These are phyloP conservation scores for Trametopsis cervina DNA, from an alignment of 768 basidiomycete species.

Conservation along the genomic window DNA sequence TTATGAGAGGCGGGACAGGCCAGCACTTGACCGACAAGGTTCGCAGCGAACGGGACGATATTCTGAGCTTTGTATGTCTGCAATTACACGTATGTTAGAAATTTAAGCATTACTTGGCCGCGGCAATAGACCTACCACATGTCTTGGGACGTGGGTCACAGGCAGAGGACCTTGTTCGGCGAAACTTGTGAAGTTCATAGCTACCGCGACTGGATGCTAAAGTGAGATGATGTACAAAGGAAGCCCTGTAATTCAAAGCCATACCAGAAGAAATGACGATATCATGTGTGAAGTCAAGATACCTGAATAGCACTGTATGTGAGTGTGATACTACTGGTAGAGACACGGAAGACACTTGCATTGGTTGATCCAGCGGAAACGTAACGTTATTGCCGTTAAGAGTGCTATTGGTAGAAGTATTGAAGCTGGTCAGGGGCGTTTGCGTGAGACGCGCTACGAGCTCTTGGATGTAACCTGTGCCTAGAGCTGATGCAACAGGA, in stretches of 20 bases:
- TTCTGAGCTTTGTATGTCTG: slow-evolving; percentile 32
- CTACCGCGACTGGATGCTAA: slow-evolving; percentile 52
- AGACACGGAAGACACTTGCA: slow-evolving; percentile 21
- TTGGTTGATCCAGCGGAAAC: slow-evolving; percentile 60
- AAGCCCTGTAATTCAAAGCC: too few species aligned
- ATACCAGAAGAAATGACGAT: slow-evolving; percentile 81
- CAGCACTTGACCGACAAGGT: slow-evolving; percentile 17
- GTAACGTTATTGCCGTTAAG: slow-evolving; percentile 60
- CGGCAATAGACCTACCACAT: slow-evolving; percentile 68
- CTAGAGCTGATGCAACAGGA: slow-evolving; percentile 67
- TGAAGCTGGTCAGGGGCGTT: slow-evolving; percentile 57
- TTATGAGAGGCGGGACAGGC: slow-evolving; percentile 14
- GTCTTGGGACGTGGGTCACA: slow-evolving; percentile 55
- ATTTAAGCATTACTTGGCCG: too few species aligned
- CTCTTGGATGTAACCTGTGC: slow-evolving; percentile 78
- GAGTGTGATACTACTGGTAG: neutral
- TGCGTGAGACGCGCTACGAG: slow-evolving; percentile 79
- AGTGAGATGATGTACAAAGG: slow-evolving; percentile 21
- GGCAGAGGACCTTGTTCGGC: slow-evolving; percentile 67
- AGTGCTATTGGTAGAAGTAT: slow-evolving; percentile 81
- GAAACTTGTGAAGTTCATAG: slow-evolving; percentile 74
- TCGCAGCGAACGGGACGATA: neutral
- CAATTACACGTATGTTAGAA: slow-evolving; percentile 82
- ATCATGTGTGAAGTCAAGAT: slow-evolving; percentile 88
- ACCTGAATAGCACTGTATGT: slow-evolving; percentile 26